Percentiles rank a stretch among this genome's conserved stretches.
Conservation (phyloP, 331 rosid species). For the Telfairia occidentalis region DNA sequence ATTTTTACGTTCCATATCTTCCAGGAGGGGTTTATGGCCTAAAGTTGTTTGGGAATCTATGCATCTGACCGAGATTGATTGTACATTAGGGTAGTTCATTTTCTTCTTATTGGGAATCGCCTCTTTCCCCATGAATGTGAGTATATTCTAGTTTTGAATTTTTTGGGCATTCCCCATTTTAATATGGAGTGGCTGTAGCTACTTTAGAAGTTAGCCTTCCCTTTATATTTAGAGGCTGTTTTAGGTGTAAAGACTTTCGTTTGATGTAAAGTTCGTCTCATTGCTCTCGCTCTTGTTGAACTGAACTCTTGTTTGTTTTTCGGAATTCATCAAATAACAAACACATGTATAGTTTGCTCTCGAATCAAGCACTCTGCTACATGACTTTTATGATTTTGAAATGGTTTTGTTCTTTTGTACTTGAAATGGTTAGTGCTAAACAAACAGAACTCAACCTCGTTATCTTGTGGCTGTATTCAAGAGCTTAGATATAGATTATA, state of each 20-base stretch:
- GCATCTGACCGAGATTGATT: conserved; percentile 2
- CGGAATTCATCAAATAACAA: neutral
- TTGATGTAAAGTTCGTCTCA: neutral
- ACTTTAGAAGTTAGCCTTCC: neutral
- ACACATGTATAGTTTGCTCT: neutral
- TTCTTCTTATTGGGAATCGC: neutral
- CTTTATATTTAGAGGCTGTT: neutral
- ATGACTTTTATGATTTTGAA: neutral
- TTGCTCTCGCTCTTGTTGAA: neutral
- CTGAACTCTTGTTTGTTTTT: neutral
- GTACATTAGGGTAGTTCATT: conserved; percentile 7
- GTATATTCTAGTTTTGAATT: neutral
- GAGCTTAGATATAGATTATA: no score
- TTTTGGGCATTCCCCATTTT: neutral
- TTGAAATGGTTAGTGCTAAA: no score
- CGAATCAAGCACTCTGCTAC: neutral
- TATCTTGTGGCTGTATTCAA: neutral
- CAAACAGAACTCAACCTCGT: neutral
- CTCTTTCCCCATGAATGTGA: neutral
- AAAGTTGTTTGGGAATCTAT: neutral
- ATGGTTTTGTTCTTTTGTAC: no score
- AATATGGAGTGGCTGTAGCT: conserved; percentile 1
- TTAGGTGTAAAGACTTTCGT: neutral
- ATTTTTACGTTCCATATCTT: conserved; percentile 6
- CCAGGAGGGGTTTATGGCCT: neutral